Base-by-base conservation (phyloP, 192 early-diverging fungal genomes). In the Gryganskiella cystojenkinii region DNA sequence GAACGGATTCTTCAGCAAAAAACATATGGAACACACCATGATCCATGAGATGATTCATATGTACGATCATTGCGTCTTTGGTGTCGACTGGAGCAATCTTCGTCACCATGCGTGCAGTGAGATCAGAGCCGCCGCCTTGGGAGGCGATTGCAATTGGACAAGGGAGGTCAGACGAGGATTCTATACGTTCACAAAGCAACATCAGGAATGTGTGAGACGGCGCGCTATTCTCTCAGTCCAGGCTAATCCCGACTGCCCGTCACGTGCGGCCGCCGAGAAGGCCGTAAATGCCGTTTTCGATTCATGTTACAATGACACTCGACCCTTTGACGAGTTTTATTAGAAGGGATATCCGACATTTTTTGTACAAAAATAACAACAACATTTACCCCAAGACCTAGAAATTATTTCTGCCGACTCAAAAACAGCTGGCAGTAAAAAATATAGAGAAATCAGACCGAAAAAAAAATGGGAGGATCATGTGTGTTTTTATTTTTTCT, bases 301-400 rank as follows among this genome's bases (percentile, higher is more conserved):
- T 31, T 91, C 88, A 56, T 98, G 97, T 73, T 97, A 96, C 73
- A 90, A 86, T 13, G 97, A 98, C 73, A 98, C 95, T n/a, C 87
- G 91, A 47, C 96, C 96, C 1, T 98, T 96, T 81, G 95, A 97
- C 79, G 96, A 98, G 82, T 96, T 98, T 65, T 93, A 94, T 69
- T 90, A 85, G 71, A 64, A 14, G 24, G 33, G 25, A 34, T 37
- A 19, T 22, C 37, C 37, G 7, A 40, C 7, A 40, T 9, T 40
- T n/a, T n/a, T n/a, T n/a, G n/a, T n/a, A n/a, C n/a, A n/a, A n/a
- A n/a, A n/a, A n/a, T n/a, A n/a, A n/a, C n/a, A n/a, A n/a, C n/a
- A n/a, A 34, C 47, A 14, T 13, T 25, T 17, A 20, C 59, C 42
- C 11, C 27, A 43, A 20, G 3, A 57, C 19, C 33, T 11, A 30